Evolutionary conservation across 2,329 filamentous ascomycete genomes (phyloP).

Genomic region (Ascochyta rabiei): DNA sequence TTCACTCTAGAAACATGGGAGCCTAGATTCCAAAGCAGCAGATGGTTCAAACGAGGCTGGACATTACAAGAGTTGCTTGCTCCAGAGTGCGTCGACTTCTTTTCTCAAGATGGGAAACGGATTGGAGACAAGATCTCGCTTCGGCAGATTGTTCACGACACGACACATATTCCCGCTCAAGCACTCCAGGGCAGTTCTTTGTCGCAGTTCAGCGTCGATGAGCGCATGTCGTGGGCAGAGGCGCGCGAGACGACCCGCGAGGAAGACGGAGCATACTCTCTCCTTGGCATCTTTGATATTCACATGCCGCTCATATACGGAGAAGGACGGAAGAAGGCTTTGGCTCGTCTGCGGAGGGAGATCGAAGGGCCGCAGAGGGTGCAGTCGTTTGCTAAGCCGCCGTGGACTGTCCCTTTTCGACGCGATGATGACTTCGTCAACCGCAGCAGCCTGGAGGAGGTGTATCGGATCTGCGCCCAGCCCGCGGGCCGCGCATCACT

Average conservation of each 20-base stretch:
- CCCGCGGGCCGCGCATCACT: no score
- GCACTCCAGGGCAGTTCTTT: background rate
- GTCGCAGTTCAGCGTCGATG: background rate
- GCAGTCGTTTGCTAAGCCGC: no score
- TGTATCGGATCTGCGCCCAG: no score
- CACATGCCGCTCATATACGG: background rate
- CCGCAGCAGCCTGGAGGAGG: no score
- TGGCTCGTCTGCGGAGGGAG: background rate
- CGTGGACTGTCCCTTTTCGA: no score
- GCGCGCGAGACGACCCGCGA: background rate
- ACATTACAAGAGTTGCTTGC: background rate
- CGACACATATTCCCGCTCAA: background rate
- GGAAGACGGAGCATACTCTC: background rate
- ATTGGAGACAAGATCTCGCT: background rate
- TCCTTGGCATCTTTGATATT: background rate
- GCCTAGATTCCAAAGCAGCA: background rate
- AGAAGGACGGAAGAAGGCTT: background rate
- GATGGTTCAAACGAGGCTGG: background rate
- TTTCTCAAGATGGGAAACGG: background rate
- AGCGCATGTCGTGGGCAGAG: background rate
- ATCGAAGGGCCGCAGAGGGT: background rate
- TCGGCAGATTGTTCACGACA: background rate
- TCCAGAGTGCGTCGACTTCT: background rate
- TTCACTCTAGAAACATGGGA: background rate
- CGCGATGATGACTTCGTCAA: no score